phyloP scores from a whole-genome alignment of 176 grass and related monocot genomes.

The Bolboschoenus planiculmis region DNA sequence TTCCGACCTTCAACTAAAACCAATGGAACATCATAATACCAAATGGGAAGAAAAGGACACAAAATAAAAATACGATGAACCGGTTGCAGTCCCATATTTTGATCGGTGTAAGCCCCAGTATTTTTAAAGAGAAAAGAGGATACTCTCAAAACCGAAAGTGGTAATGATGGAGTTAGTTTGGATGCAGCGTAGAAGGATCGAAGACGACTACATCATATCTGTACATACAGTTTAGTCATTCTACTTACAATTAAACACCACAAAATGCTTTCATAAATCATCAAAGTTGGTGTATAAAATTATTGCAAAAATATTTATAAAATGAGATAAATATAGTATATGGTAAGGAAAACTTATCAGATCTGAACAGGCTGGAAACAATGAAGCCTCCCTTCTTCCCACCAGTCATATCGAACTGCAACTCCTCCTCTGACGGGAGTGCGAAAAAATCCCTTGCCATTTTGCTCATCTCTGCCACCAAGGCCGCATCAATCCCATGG shows the following conservation, averaged over 20 bases:
- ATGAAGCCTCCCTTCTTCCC: conserved; percentile 96
- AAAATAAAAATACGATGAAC: background rate
- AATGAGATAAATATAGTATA: background rate
- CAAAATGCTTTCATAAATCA: background rate
- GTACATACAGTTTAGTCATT: background rate
- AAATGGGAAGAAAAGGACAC: background rate
- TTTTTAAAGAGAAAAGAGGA: background rate
- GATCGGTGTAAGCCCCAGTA: no score
- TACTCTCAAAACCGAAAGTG: background rate
- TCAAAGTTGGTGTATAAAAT: background rate
- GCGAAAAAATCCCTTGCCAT: conserved; percentile 69
- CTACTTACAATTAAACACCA: background rate
- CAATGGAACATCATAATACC: background rate
- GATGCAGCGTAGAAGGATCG: background rate
- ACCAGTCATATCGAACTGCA: conserved; percentile 76
- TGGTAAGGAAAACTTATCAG: background rate
- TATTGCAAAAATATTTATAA: no score
- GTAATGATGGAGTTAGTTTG: background rate
- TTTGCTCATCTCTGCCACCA: conserved; percentile 44
- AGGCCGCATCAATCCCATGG: conserved; percentile 49
- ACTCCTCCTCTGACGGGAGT: conserved; percentile 63
- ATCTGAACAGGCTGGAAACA: conserved; percentile 90
- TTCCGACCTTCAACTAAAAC: background rate
- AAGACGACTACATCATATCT: background rate
- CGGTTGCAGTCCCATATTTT: no score